These are phyloP conservation scores for Rhytidhysteron rufulum DNA, from an alignment of 2,329 filamentous ascomycete genomes.

Conservation along the genomic window DNA sequence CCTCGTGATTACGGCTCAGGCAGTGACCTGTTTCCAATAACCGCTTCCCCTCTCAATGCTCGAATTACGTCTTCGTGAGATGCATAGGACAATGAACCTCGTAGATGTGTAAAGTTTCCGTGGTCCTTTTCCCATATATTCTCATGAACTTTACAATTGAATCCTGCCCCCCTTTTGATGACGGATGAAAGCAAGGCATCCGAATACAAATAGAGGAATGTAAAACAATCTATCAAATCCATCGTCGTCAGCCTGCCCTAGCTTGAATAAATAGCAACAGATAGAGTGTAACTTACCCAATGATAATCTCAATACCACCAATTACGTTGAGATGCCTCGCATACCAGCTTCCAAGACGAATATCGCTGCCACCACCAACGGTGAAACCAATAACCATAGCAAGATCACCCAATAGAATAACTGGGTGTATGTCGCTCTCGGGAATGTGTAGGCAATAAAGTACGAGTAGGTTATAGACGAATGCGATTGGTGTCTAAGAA, in stretches of 20 bases:
- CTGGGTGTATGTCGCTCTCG: background rate
- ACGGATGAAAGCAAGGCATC: background rate
- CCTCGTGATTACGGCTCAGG: too few relatives aligned
- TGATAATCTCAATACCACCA: background rate
- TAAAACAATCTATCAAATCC: background rate
- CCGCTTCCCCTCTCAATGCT: background rate
- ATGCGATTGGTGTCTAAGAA: background rate
- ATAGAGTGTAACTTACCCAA: background rate
- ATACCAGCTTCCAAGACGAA: background rate
- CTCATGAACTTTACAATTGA: too few relatives aligned
- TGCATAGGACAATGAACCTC: too few relatives aligned
- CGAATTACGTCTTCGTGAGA: too few relatives aligned
- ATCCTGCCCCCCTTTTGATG: background rate
- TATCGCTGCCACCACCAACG: background rate
- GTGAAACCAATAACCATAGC: background rate
- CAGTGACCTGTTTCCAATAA: background rate
- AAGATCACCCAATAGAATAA: background rate
- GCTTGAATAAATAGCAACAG: background rate
- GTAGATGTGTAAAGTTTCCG: too few relatives aligned
- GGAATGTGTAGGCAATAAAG: background rate
- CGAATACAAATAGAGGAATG: background rate
- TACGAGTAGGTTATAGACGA: background rate
- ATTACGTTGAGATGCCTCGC: background rate
- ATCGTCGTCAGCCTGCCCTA: background rate
- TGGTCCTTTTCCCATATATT: too few relatives aligned